Evolutionary conservation across 768 basidiomycete genomes (phyloP).

Genomic region (Pholiota microspora): DNA sequence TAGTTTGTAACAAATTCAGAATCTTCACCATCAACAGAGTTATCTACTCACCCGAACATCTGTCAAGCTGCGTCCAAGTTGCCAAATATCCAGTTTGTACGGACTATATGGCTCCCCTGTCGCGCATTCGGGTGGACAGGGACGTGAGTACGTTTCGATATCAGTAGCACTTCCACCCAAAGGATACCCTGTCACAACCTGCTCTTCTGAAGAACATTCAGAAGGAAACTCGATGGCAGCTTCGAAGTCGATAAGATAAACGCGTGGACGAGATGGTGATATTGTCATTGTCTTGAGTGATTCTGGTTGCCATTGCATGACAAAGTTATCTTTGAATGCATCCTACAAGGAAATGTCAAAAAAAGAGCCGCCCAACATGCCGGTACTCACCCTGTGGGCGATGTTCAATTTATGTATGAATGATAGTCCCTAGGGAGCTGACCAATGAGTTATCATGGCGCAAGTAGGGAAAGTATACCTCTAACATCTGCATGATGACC

Average conservation of each 20-base stretch:
- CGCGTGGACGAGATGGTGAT: constrained; percentile 22
- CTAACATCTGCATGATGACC: constrained; percentile 28
- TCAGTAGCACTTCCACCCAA: constrained; percentile 17
- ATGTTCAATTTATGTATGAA: constrained; percentile 22
- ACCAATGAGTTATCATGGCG: not conserved
- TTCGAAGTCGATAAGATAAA: constrained; percentile 32
- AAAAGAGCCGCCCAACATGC: not conserved
- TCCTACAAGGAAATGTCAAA: constrained; percentile 15
- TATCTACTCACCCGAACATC: constrained; percentile 14
- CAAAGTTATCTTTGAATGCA: constrained; percentile 28
- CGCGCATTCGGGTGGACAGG: constrained; percentile 21
- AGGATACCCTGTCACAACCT: constrained; percentile 17
- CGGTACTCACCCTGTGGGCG: constrained; percentile 24
- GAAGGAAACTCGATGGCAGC: constrained; percentile 24
- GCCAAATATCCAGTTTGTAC: constrained; percentile 30
- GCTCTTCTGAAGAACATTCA: constrained; percentile 14
- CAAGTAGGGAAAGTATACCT: constrained; percentile 16
- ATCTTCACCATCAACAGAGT: not conserved
- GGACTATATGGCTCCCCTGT: constrained; percentile 21
- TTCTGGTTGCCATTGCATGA: constrained; percentile 30
- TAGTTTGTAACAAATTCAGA: not conserved
- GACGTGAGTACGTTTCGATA: constrained; percentile 19
- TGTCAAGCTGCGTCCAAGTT: constrained; percentile 18
- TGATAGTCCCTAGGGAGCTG: constrained; percentile 20
- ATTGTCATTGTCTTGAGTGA: constrained; percentile 16